These are phyloP conservation scores for Akanthomyces dipterigenus DNA, from an alignment of 2,329 filamentous ascomycete species.

Conservation along the genomic window DNA sequence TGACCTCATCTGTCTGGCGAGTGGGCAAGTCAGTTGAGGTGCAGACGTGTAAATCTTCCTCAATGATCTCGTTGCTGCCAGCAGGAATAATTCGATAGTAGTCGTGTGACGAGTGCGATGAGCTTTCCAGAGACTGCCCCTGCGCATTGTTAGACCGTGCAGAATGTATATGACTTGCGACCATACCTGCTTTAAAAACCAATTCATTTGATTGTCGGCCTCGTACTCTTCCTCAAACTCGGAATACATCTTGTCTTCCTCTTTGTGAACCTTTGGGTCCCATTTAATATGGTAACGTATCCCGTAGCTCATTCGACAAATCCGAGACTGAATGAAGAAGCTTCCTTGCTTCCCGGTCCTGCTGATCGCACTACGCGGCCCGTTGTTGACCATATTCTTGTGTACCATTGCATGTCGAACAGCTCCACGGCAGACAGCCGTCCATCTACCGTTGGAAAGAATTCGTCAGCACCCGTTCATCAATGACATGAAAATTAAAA, in stretches of 20 bases:
- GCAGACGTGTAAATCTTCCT: constrained; percentile 10
- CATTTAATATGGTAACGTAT: not conserved
- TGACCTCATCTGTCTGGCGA: fast-evolving
- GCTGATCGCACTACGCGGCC: fast-evolving
- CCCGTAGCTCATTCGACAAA: not conserved
- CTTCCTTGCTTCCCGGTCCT: too few species aligned
- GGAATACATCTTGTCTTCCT: too few species aligned
- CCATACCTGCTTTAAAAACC: constrained; percentile 22
- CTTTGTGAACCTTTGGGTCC: too few species aligned
- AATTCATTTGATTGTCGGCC: constrained; percentile 19
- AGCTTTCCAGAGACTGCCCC: constrained; percentile 13
- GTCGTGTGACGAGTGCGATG: fast-evolving
- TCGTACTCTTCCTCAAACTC: not conserved
- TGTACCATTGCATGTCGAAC: constrained; percentile 15
- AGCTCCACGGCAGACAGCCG: constrained; percentile 28
- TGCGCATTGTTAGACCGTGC: not conserved
- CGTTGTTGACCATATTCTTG: not conserved
- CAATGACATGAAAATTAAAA: not conserved
- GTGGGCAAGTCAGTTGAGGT: not conserved
- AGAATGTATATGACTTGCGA: too few species aligned
- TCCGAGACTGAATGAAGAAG: not conserved
- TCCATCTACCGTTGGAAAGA: constrained; percentile 22
- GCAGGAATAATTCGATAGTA: not conserved
- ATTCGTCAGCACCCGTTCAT: too few species aligned
- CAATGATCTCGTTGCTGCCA: not conserved